Percentiles rank a stretch among this genome's conserved stretches.
phyloP scores from a whole-genome alignment of 805 yeast genomes.

The Yarrowia hollandica region DNA sequence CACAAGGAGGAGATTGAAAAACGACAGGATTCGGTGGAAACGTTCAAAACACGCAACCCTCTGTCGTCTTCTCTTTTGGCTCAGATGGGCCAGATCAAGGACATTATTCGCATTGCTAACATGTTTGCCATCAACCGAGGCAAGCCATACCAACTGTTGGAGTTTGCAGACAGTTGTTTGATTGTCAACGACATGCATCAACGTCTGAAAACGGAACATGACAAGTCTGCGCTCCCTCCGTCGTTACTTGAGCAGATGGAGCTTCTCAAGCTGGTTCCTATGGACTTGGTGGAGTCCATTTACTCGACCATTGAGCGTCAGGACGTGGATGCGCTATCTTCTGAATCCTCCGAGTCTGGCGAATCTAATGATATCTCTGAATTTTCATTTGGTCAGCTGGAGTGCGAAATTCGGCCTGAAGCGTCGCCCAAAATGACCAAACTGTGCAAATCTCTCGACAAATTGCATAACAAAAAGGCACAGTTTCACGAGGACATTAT shows the following conservation, averaged over 20 bases:
- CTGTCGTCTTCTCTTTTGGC: conserved; percentile 26
- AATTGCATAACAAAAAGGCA: conserved; percentile 36
- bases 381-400: background rate
- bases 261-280: background rate
- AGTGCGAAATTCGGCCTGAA: conserved; percentile 33
- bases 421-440: conserved; percentile 32
- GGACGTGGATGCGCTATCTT: background rate
- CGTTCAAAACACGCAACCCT: conserved; percentile 39
- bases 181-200: background rate
- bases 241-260: conserved; percentile 15
- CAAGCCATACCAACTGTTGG: conserved; percentile 2
- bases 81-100: conserved; percentile 11
- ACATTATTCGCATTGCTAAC: conserved; percentile 21
- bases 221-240: background rate
- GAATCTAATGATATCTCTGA: background rate
- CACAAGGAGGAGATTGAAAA: conserved; percentile 54
- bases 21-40: conserved; percentile 56
- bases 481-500: conserved; percentile 33
- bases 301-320: background rate
- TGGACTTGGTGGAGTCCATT: background rate
- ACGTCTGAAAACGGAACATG: background rate
- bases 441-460: conserved; percentile 38
- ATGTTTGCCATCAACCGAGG: conserved; percentile 19
- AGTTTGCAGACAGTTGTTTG: conserved; percentile 21
- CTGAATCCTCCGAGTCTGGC: background rate